phyloP scores from a whole-genome alignment of 106 monocot species.

The Dioscorea zingiberensis region DNA sequence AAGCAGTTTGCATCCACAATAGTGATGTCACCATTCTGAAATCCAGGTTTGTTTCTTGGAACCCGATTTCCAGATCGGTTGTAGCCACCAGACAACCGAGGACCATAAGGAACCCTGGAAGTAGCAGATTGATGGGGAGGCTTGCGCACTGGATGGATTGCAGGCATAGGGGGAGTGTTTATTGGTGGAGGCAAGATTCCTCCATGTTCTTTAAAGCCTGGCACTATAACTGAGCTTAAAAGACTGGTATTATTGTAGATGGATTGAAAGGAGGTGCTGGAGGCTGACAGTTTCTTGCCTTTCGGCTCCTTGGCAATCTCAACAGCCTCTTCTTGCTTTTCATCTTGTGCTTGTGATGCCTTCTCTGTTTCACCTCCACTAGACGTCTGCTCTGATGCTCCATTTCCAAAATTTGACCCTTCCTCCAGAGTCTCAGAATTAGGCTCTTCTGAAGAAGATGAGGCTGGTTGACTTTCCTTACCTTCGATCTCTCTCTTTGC shows the following conservation, averaged over 20 bases:
- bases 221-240: conserved; percentile 52
- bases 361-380: conserved; percentile 52
- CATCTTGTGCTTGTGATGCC: conserved; percentile 12
- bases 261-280: conserved; percentile 90
- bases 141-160: conserved; percentile 50
- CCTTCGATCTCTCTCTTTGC: conserved; percentile 6
- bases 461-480: conserved; percentile 21
- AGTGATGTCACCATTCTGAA: conserved; percentile 35
- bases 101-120: conserved; percentile 87
- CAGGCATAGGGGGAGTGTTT: conserved; percentile 51
- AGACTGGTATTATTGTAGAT: conserved; percentile 58
- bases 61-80: conserved; percentile 59
- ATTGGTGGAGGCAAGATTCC: conserved; percentile 77
- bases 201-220: conserved; percentile 60
- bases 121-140: conserved; percentile 86
- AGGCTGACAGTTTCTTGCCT: conserved; percentile 82
- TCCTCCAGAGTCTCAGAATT: conserved; percentile 18
- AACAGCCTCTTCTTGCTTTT: conserved; percentile 28
- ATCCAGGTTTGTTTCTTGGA: conserved; percentile 40
- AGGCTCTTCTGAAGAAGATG: conserved; percentile 19
- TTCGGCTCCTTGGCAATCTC: conserved; percentile 42
- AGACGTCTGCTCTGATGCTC: conserved; percentile 17
- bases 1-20: conserved; percentile 25
- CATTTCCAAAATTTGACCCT: conserved; percentile 14
- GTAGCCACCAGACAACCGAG: conserved; percentile 64